phyloP scores from a whole-genome alignment of 2,329 filamentous ascomycete species.

The Phoma sp. region DNA sequence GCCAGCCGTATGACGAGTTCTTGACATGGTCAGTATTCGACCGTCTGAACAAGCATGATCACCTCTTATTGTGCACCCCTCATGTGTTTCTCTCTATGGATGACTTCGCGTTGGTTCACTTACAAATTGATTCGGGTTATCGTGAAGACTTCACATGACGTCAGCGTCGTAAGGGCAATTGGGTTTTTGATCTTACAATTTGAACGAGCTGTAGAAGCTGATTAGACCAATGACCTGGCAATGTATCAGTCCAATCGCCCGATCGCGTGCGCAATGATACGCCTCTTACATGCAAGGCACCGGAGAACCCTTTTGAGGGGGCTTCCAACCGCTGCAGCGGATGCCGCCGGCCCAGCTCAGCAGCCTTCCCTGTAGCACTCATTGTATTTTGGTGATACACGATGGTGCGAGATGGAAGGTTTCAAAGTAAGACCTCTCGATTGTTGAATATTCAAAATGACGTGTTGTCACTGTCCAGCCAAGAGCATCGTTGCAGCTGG shows the following conservation, averaged over 20 bases:
- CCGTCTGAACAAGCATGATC: too few relatives aligned
- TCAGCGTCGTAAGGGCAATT: conserved; percentile 20
- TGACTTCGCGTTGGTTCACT: background rate
- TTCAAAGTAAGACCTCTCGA: background rate
- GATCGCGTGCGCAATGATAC: background rate
- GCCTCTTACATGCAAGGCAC: conserved; percentile 64
- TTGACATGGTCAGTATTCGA: conserved; percentile 20
- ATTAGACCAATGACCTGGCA: conserved; percentile 49
- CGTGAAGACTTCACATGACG: conserved; percentile 31
- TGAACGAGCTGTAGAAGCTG: conserved; percentile 56
- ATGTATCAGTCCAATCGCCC: background rate
- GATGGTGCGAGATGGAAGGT: background rate
- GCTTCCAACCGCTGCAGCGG: conserved; percentile 71
- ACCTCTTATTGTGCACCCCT: too few relatives aligned
- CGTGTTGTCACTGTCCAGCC: conserved; percentile 9
- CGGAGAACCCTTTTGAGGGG: conserved; percentile 69
- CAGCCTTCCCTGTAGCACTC: conserved; percentile 26
- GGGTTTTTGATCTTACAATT: conserved; percentile 38
- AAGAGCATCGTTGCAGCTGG: background rate
- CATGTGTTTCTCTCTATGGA: too few relatives aligned
- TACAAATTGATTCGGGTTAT: conserved; percentile 42
- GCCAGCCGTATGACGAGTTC: conserved; percentile 70
- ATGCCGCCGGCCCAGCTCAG: conserved; percentile 55
- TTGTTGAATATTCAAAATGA: background rate
- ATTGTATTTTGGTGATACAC: conserved; percentile 14